These are phyloP conservation scores for Epichloe glyceriae DNA, from an alignment of 2,329 filamentous ascomycete species.

Conservation along the genomic window DNA sequence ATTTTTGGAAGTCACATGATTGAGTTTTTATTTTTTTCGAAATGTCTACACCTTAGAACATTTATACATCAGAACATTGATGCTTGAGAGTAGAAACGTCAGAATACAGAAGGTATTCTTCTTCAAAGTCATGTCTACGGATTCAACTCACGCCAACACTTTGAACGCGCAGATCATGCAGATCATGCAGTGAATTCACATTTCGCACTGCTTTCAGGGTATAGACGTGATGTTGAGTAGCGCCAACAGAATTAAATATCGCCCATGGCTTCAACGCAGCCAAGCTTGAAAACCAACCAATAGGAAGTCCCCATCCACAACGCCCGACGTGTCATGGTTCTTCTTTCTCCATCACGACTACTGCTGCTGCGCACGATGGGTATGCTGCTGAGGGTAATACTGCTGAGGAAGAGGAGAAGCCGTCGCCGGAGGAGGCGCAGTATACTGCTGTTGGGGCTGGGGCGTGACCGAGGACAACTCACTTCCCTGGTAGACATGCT, in stretches of 20 bases:
- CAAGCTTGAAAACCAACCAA: neutral
- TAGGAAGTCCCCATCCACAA: neutral
- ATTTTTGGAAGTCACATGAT: too few relatives aligned
- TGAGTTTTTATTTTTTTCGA: too few relatives aligned
- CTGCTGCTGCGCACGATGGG: neutral
- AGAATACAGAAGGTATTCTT: too few relatives aligned
- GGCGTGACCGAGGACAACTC: conserved; percentile 2
- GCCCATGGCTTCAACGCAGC: neutral
- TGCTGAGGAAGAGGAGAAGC: conserved; percentile 12
- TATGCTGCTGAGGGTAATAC: conserved; percentile 7
- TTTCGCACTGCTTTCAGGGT: neutral
- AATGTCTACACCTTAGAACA: too few relatives aligned
- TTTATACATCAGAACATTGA: too few relatives aligned
- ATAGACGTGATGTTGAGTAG: neutral
- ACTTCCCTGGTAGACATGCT: conserved; percentile 8
- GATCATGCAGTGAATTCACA: too few relatives aligned
- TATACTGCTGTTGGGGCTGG: conserved; percentile 9
- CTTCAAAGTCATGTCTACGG: too few relatives aligned
- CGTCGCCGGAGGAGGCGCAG: conserved; percentile 7
- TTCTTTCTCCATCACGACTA: neutral
- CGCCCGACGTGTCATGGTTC: neutral
- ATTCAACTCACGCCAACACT: too few relatives aligned
- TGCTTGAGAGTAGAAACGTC: too few relatives aligned
- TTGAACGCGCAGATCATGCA: too few relatives aligned
- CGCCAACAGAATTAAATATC: neutral